phyloP scores from a whole-genome alignment of 768 basidiomycete species.

The Trametes cubensis region DNA sequence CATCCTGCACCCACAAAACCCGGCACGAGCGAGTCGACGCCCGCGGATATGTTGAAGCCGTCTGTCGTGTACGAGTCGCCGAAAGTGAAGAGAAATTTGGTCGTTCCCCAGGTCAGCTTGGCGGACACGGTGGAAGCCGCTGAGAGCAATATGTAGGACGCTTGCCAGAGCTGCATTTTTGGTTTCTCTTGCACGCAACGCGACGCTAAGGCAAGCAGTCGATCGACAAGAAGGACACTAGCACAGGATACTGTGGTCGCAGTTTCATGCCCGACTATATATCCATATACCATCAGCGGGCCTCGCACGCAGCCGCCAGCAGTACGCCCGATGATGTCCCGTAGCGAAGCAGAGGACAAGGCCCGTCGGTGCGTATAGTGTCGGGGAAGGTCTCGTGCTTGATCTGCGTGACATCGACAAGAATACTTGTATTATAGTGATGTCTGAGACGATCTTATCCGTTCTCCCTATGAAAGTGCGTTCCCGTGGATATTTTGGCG shows the following conservation, averaged over 20 bases:
- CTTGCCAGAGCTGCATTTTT: constrained; percentile 17
- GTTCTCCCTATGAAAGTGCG: too few relatives aligned
- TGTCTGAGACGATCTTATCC: too few relatives aligned
- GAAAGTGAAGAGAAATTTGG: constrained; percentile 58
- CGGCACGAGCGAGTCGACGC: constrained; percentile 53
- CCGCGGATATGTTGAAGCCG: constrained; percentile 61
- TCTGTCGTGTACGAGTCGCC: constrained; percentile 66
- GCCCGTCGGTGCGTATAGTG: constrained; percentile 9
- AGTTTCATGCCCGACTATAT: neutral
- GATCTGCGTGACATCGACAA: neutral
- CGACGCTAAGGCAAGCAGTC: neutral
- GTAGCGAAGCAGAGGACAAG: constrained; percentile 4
- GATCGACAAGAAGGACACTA: neutral
- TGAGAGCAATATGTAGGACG: constrained; percentile 6
- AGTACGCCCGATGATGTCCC: constrained; percentile 16
- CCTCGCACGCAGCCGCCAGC: neutral
- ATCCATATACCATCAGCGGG: constrained; percentile 15
- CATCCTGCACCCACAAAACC: constrained; percentile 45
- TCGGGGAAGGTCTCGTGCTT: constrained; percentile 8
- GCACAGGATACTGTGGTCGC: too few relatives aligned
- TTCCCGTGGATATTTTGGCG: too few relatives aligned
- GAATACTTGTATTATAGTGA: too few relatives aligned
- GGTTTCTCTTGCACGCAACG: neutral
- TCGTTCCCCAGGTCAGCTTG: constrained; percentile 52
- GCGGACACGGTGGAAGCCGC: constrained; percentile 23